These are phyloP conservation scores for Podosphaera xanthii DNA, from an alignment of 2,329 filamentous ascomycete genomes.

Conservation along the genomic window DNA sequence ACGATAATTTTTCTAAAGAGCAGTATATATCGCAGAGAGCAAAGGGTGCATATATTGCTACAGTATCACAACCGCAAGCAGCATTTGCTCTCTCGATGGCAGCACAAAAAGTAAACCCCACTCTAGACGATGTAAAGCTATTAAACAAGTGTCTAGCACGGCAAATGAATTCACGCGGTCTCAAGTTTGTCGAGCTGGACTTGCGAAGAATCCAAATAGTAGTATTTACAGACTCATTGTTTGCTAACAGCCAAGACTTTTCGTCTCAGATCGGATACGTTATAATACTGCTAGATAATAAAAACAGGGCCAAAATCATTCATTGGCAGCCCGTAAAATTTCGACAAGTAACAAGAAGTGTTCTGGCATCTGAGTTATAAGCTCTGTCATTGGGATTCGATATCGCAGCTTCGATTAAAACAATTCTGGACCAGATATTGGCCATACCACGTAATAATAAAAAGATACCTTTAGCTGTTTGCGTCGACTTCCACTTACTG, in stretches of 20 bases:
- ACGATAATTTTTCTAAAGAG: not conserved
- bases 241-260: not conserved
- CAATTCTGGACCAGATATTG: not conserved
- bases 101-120: not conserved
- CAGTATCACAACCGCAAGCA: not conserved
- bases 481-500: not conserved
- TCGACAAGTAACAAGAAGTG: slow-evolving; percentile 4
- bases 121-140: not conserved
- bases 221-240: not conserved
- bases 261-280: not conserved
- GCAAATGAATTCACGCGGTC: not conserved
- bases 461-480: not conserved
- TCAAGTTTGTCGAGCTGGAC: not conserved
- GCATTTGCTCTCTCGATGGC: slow-evolving; percentile 2
- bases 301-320: not conserved
- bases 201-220: not conserved
- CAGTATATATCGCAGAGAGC: too few relatives aligned
- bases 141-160: not conserved
- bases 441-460: not conserved
- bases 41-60: not conserved
- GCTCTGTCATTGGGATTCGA: slow-evolving; percentile 2
- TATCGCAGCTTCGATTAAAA: not conserved
- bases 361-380: slow-evolving; percentile 1
- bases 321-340: not conserved
- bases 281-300: not conserved